These are phyloP conservation scores for Penicillium sp. DNA, from an alignment of 2,329 filamentous ascomycete genomes.

Conservation along the genomic window DNA sequence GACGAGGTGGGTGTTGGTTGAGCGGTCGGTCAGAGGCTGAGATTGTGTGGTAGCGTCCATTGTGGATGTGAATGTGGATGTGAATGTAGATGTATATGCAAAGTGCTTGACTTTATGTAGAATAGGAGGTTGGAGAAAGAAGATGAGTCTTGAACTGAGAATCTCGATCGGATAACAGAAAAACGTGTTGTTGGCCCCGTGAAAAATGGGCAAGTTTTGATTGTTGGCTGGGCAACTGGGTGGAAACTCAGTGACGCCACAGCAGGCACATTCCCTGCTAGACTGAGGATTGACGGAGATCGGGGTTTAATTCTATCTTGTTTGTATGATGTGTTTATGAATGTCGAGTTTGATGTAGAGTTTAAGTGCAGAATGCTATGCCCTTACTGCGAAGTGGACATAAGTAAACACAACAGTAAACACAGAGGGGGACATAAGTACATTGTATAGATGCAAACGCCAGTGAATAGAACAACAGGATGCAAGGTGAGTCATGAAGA, in stretches of 20 bases:
- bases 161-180: conserved; percentile 24
- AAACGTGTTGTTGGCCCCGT: conserved; percentile 25
- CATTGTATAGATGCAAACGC: conserved; percentile 9
- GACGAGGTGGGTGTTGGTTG: conserved; percentile 42
- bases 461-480: conserved; percentile 1
- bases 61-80: conserved; percentile 8
- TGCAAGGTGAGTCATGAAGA: conserved; percentile 10
- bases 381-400: background rate
- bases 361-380: background rate
- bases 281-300: too few relatives aligned
- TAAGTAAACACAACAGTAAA: background rate
- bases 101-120: conserved; percentile 1
- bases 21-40: conserved; percentile 40
- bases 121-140: conserved; percentile 1
- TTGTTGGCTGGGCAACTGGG: conserved; percentile 41
- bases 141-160: conserved; percentile 2
- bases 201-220: conserved; percentile 29
- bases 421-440: background rate
- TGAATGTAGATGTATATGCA: background rate
- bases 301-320: too few relatives aligned
- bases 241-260: conserved; percentile 6
- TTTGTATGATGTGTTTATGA: too few relatives aligned
- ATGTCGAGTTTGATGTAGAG: background rate
- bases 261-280: background rate
- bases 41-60: conserved; percentile 36